phyloP scores from a whole-genome alignment of 495 filamentous ascomycete genomes.

The Oleoguttula mirabilis region DNA sequence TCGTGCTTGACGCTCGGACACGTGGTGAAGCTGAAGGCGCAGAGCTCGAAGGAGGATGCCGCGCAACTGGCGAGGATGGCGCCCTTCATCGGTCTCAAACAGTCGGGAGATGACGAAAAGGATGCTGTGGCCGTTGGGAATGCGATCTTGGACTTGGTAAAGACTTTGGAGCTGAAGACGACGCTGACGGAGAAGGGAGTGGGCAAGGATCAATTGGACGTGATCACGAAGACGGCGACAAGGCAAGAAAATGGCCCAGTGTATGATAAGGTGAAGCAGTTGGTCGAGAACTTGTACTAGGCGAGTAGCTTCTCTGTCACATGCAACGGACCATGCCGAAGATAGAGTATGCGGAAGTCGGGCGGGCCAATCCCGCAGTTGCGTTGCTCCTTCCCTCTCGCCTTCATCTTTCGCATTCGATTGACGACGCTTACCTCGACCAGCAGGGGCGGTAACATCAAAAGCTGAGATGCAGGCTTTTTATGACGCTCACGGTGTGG shows the following conservation, averaged over 20 bases:
- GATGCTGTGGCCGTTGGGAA: constrained; percentile 30
- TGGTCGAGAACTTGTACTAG: constrained; percentile 29
- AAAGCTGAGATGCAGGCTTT: too few species aligned
- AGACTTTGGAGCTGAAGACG: constrained; percentile 25
- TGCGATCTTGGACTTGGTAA: constrained; percentile 28
- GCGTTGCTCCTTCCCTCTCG: too few species aligned
- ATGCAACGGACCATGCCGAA: too few species aligned
- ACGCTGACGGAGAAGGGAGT: constrained; percentile 29
- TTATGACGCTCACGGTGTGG: too few species aligned
- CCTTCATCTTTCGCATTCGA: too few species aligned
- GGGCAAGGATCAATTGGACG: constrained; percentile 25
- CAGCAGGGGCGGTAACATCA: too few species aligned
- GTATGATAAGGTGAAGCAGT: constrained; percentile 25
- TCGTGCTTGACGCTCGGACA: constrained; percentile 36
- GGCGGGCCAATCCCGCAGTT: too few species aligned
- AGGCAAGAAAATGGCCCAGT: constrained; percentile 24
- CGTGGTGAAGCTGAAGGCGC: constrained; percentile 35
- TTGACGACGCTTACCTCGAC: too few species aligned
- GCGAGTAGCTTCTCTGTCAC: too few species aligned
- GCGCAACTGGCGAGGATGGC: constrained; percentile 33
- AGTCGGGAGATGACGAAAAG: constrained; percentile 28
- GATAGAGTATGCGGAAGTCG: too few species aligned
- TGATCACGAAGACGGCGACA: constrained; percentile 29
- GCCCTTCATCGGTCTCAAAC: constrained; percentile 27
- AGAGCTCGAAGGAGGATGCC: constrained; percentile 30